A percentile compares a stretch with the other conserved stretches of the same genome.
Conservation (phyloP, 78 protist species). For the Dictyostelium capitatum region DNA sequence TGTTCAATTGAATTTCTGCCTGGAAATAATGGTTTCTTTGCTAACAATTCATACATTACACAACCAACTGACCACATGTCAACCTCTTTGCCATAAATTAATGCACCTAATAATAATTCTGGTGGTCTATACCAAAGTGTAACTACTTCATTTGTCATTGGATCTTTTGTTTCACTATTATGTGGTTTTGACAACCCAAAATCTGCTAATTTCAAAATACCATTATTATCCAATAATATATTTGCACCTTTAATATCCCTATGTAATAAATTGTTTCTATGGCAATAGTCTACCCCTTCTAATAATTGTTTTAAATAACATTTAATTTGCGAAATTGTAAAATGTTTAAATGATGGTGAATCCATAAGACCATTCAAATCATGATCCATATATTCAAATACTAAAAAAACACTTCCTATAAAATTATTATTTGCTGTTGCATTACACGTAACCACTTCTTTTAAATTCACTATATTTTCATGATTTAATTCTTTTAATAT, state of each 20-base stretch:
- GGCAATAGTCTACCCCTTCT: conserved; percentile 89
- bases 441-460: conserved; percentile 75
- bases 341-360: conserved; percentile 23
- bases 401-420: conserved; percentile 91
- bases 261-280: conserved; percentile 89
- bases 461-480: conserved; percentile 85
- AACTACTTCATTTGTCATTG: conserved; percentile 83
- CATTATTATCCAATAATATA: conserved; percentile 79
- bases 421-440: conserved; percentile 27
- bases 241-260: conserved; percentile 91
- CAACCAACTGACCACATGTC: conserved; percentile 95
- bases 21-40: conserved; percentile 78
- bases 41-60: conserved; percentile 79
- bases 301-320: conserved; percentile 92
- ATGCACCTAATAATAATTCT: conserved; percentile 91
- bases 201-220: conserved; percentile 90
- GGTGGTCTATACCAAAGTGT: conserved; percentile 98
- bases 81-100: conserved; percentile 80
- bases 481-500: conserved; percentile 89
- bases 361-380: conserved; percentile 92
- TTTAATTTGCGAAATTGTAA: conserved; percentile 88
- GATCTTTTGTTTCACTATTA: conserved; percentile 29
- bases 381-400: conserved; percentile 92
- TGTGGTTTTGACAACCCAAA: conserved; percentile 92
- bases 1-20: conserved; percentile 82